Evolutionary conservation across 768 basidiomycete species (phyloP).

Genomic region (Collybia sp.): DNA sequence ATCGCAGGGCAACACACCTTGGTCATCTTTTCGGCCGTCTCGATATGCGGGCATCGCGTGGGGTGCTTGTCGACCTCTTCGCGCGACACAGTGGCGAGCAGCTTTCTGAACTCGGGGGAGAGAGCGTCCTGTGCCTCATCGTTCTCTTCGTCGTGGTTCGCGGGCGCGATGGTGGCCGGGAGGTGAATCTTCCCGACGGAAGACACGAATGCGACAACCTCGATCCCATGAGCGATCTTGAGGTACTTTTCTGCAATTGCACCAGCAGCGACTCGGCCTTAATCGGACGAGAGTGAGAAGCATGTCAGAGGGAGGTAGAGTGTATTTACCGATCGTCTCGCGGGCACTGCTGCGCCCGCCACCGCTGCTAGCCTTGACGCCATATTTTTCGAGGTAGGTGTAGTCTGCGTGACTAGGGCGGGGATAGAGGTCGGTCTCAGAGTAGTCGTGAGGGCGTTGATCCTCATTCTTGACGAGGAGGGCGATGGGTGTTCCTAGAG

Average conservation of each 20-base stretch:
- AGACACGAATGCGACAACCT: constrained; percentile 96
- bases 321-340: constrained; percentile 82
- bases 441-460: constrained; percentile 96
- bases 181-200: constrained; percentile 92
- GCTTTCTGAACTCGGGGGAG: constrained; percentile 75
- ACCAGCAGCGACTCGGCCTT: constrained; percentile 94
- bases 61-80: constrained; percentile 83
- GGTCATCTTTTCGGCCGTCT: constrained; percentile 89
- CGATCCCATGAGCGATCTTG: constrained; percentile 78
- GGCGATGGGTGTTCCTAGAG: constrained; percentile 95
- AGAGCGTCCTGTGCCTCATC: constrained; percentile 72
- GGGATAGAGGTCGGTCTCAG: constrained; percentile 96
- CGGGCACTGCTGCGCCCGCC: constrained; percentile 94
- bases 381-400: constrained; percentile 97
- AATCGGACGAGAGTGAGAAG: constrained; percentile 2
- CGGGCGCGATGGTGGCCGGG: constrained; percentile 41
- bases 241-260: constrained; percentile 98
- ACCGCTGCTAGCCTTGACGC: constrained; percentile 94
- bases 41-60: constrained; percentile 87
- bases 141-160: constrained; percentile 41
- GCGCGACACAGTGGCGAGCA: constrained; percentile 77
- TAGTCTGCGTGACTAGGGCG: constrained; percentile 97
- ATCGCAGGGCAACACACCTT: constrained; percentile 41
- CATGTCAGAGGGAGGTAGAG: neutral
- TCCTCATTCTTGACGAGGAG: constrained; percentile 98